These are phyloP conservation scores for Ceratobasidium sp. DNA, from an alignment of 1,284 basidiomycete species.

Conservation along the genomic window DNA sequence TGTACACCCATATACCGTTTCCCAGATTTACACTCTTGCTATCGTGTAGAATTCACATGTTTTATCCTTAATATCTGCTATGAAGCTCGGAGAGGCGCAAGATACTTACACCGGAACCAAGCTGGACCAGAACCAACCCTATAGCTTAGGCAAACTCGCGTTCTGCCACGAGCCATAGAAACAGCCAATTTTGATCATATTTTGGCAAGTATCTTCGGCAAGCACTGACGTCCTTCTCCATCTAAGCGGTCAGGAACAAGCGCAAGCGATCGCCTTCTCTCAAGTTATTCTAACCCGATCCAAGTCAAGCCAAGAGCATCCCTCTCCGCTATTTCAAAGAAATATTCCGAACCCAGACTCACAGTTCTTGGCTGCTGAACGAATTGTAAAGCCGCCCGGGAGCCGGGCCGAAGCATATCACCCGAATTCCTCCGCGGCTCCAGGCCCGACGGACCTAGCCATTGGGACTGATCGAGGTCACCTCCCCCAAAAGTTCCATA, in stretches of 20 bases:
- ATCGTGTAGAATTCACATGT: no score
- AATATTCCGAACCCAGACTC: not conserved
- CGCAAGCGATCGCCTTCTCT: not conserved
- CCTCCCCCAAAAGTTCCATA: not conserved
- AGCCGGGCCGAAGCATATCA: not conserved
- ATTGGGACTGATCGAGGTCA: not conserved
- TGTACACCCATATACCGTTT: no score
- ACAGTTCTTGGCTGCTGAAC: no score
- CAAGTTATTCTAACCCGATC: not conserved
- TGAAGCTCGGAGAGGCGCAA: no score
- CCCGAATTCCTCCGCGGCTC: constrained; percentile 5
- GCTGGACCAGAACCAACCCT: no score
- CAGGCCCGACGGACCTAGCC: not conserved
- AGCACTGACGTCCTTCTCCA: not conserved
- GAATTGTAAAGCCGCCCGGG: not conserved
- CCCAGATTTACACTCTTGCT: no score
- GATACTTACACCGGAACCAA: no score
- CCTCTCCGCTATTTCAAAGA: not conserved
- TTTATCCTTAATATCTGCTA: no score
- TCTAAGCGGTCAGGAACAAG: not conserved
- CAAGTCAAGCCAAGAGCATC: no score
- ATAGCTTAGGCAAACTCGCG: no score
- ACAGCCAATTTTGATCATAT: no score
- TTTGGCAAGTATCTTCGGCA: not conserved
- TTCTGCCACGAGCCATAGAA: no score